Evolutionary conservation across 192 early-diverging fungal genomes (phyloP).

Genomic region (Anaeromyces robustus): DNA sequence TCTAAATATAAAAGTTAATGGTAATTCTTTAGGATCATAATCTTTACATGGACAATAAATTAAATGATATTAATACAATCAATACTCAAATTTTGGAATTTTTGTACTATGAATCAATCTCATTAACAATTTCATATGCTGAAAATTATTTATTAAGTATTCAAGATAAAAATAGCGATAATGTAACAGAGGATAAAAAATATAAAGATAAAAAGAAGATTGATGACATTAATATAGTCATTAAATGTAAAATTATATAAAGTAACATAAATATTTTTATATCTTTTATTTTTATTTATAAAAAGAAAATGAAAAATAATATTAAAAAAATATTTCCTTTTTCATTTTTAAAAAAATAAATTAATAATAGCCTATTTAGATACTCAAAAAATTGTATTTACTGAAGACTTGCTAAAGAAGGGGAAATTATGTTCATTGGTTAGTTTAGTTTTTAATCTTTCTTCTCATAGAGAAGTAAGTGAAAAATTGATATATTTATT

Average conservation of each 20-base stretch:
- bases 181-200: neutral
- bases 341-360: too few relatives aligned
- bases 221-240: neutral
- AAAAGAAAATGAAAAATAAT: too few relatives aligned
- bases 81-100: neutral
- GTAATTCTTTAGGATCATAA: too few relatives aligned
- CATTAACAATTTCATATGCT: neutral
- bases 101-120: neutral
- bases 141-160: neutral
- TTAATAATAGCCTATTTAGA: neutral
- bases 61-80: neutral
- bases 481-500: neutral
- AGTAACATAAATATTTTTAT: too few relatives aligned
- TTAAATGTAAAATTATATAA: neutral
- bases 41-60: neutral
- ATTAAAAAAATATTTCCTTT: too few relatives aligned
- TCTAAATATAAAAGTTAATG: too few relatives aligned
- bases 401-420: neutral
- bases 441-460: neutral
- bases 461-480: neutral
- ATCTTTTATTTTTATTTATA: too few relatives aligned
- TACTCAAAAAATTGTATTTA: neutral
- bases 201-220: neutral
- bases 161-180: neutral
- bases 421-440: neutral